Percentiles rank a stretch among this genome's conserved stretches.
Evolutionary conservation across 441 rosid species (phyloP).

Genomic region (Melastoma candidum): DNA sequence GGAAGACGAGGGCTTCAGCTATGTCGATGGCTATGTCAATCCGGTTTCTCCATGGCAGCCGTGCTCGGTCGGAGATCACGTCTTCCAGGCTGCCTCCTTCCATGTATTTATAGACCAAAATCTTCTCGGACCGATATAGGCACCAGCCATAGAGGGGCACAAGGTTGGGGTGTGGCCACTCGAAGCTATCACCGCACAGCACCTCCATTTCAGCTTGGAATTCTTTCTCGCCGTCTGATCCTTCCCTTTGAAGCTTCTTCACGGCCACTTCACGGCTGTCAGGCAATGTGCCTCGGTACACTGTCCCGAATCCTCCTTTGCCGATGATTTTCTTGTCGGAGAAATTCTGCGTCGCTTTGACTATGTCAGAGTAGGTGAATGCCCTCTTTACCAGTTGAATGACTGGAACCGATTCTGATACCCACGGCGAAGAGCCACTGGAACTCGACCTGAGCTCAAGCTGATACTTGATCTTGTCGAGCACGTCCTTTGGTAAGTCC

Average conservation of each 20-base stretch:
- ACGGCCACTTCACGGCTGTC: slow-evolving; percentile 84
- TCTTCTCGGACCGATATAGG: slow-evolving; percentile 61
- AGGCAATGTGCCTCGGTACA: slow-evolving; percentile 63
- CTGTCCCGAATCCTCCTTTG: slow-evolving; percentile 81
- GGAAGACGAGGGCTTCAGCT: slow-evolving; percentile 59
- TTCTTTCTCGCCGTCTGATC: slow-evolving; percentile 74
- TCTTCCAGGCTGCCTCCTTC: slow-evolving; percentile 85
- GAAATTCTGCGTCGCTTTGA: slow-evolving; percentile 72
- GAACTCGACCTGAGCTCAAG: slow-evolving; percentile 49
- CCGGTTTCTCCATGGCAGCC: slow-evolving; percentile 54
- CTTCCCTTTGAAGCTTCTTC: slow-evolving; percentile 77
- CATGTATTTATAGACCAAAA: slow-evolving; percentile 81
- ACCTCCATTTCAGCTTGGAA: slow-evolving; percentile 92
- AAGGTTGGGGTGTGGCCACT: slow-evolving; percentile 91
- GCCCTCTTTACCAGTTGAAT: slow-evolving; percentile 66
- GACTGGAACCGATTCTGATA: slow-evolving; percentile 59
- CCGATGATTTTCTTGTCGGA: slow-evolving; percentile 66
- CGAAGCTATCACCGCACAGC: slow-evolving; percentile 50
- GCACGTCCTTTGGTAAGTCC: slow-evolving; percentile 31
- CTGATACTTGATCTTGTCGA: slow-evolving; percentile 36
- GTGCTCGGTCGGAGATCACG: slow-evolving; percentile 41
- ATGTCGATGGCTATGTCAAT: slow-evolving; percentile 57
- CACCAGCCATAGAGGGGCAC: slow-evolving; percentile 92
- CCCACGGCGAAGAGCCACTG: slow-evolving; percentile 56
- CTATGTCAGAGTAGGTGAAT: slow-evolving; percentile 68